phyloP scores from a whole-genome alignment of 108 stramenopile species.

The Fragilariopsis cylindrus region DNA sequence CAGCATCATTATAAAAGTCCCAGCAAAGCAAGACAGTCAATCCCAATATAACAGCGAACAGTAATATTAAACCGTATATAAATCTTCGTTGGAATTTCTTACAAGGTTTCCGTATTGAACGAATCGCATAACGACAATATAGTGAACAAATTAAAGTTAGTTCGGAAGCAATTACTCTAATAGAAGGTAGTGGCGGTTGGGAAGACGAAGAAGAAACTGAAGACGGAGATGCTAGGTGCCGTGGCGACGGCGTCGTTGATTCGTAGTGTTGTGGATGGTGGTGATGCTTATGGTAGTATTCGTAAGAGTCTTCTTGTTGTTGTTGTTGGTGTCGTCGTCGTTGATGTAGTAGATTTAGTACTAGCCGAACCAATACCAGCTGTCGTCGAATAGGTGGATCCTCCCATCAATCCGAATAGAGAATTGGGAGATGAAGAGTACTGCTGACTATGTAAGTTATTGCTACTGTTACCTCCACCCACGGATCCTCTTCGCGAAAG shows the following conservation, averaged over 20 bases:
- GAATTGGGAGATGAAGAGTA: not conserved
- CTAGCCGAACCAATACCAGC: not conserved
- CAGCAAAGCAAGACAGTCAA: not conserved
- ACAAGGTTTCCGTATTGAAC: constrained; percentile 14
- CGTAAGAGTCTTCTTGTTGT: no score
- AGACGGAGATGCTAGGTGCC: not conserved
- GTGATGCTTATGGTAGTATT: no score
- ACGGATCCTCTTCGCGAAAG: not conserved
- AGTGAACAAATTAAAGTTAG: constrained; percentile 12
- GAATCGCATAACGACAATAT: not conserved
- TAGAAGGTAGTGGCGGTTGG: constrained; percentile 7
- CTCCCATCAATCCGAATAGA: constrained; percentile 12
- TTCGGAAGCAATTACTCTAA: constrained; percentile 9
- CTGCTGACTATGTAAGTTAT: constrained; percentile 4
- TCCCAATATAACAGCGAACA: not conserved
- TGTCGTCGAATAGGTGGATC: not conserved
- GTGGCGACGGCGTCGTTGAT: not conserved
- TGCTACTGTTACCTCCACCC: not conserved
- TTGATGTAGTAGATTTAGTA: not conserved
- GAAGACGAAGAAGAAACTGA: not conserved
- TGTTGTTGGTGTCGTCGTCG: not conserved
- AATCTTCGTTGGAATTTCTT: not conserved
- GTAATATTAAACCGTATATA: not conserved
- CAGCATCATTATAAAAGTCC: constrained; percentile 26
- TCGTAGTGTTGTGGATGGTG: not conserved